These are phyloP conservation scores for Gossypium mustelinum DNA, from an alignment of 345 rosid species.

Conservation along the genomic window DNA sequence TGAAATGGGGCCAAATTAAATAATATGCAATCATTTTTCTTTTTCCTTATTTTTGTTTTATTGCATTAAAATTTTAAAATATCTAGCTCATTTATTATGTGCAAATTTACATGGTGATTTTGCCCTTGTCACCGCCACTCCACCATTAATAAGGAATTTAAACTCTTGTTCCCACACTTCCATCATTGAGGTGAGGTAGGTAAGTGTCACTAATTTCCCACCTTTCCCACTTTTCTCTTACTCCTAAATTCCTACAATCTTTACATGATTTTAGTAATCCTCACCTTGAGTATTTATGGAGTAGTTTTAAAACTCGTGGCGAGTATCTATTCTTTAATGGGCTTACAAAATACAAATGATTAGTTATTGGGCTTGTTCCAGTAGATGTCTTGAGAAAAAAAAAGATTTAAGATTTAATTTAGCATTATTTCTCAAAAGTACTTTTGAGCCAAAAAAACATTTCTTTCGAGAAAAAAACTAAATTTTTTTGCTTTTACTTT, in stretches of 20 bases:
- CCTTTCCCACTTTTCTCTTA: too few relatives aligned
- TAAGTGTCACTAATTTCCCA: neutral
- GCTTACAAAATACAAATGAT: too few relatives aligned
- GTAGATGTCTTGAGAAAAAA: too few relatives aligned
- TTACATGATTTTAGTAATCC: too few relatives aligned
- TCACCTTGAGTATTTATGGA: too few relatives aligned
- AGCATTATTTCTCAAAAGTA: too few relatives aligned
- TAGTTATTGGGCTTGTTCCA: fast-evolving
- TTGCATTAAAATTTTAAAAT: neutral
- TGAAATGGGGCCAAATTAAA: neutral
- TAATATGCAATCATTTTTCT: neutral
- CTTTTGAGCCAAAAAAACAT: too few relatives aligned
- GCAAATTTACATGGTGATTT: neutral
- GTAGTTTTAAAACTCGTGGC: too few relatives aligned
- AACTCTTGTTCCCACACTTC: neutral
- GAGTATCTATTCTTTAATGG: fast-evolving
- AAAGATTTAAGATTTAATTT: too few relatives aligned
- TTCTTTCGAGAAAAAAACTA: too few relatives aligned
- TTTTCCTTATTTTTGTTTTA: neutral
- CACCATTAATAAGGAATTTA: neutral
- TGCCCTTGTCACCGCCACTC: neutral
- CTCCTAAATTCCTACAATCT: too few relatives aligned
- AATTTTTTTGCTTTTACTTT: too few relatives aligned
- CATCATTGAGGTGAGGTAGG: neutral
- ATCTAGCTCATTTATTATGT: neutral